Conservation (phyloP, 805 yeast genomes). For the Candida anglica region DNA sequence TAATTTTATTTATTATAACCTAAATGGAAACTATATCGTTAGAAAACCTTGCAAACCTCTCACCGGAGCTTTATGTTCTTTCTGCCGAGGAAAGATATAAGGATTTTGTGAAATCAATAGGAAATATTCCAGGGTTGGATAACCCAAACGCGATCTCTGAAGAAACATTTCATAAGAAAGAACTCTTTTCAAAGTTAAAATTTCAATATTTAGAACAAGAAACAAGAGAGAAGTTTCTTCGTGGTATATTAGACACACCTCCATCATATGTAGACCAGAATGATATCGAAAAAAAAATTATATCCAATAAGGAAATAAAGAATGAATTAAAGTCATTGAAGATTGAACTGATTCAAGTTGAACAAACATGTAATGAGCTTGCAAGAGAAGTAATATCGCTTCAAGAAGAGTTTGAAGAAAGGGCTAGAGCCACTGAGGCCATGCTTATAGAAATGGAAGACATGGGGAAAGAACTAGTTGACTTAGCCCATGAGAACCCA, state of each 20-base stretch:
- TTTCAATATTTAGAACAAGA: conserved; percentile 70
- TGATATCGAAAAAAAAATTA: conserved; percentile 28
- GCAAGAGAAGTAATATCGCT: conserved; percentile 2
- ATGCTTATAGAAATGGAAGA: conserved; percentile 14
- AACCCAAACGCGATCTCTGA: conserved; percentile 30
- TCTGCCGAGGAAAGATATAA: not conserved
- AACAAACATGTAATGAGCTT: conserved; percentile 8
- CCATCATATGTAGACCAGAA: conserved; percentile 20
- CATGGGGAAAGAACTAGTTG: conserved; percentile 17
- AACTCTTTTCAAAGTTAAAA: conserved; percentile 50
- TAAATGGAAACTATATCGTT: no score
- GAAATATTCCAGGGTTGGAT: conserved; percentile 4
- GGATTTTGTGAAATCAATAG: not conserved
- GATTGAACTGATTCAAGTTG: conserved; percentile 11
- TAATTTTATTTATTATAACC: no score
- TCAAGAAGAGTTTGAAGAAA: conserved; percentile 5
- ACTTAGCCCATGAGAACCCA: conserved; percentile 3
- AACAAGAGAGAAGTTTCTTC: conserved; percentile 62
- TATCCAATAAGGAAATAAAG: conserved; percentile 19
- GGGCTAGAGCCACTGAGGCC: not conserved
- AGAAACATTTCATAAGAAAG: conserved; percentile 34
- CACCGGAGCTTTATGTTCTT: conserved; percentile 1
- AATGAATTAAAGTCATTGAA: conserved; percentile 20
- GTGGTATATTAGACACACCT: conserved; percentile 41
- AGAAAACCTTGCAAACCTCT: conserved; percentile 2